phyloP scores from a whole-genome alignment of 495 filamentous ascomycete genomes.

The Hypoxylon subgilvum region DNA sequence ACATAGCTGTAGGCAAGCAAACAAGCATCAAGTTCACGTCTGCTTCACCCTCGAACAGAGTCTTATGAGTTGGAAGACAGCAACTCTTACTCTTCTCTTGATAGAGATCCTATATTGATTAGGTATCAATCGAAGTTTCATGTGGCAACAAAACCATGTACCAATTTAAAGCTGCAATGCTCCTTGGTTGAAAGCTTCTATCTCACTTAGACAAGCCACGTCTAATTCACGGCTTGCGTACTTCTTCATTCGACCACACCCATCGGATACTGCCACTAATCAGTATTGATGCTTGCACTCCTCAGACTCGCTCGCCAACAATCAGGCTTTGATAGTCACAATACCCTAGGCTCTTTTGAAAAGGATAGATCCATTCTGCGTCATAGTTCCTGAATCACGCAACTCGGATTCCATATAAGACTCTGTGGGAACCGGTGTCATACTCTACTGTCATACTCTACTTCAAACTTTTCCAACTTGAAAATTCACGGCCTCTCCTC shows the following conservation, averaged over 20 bases:
- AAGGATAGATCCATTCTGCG: too few relatives aligned
- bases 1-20: too few relatives aligned
- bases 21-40: neutral
- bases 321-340: too few relatives aligned
- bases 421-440: too few relatives aligned
- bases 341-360: too few relatives aligned
- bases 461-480: neutral
- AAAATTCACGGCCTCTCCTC: neutral
- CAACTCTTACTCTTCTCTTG: neutral
- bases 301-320: too few relatives aligned
- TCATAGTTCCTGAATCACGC: too few relatives aligned
- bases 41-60: neutral
- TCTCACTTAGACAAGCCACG: neutral
- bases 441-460: too few relatives aligned
- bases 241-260: neutral
- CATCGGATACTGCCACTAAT: neutral
- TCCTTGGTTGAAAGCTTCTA: neutral
- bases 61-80: slow-evolving; percentile 14
- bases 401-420: too few relatives aligned
- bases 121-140: neutral
- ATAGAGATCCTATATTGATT: neutral
- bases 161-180: neutral
- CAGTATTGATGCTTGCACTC: neutral
- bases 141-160: slow-evolving; percentile 2
- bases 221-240: neutral